phyloP scores from a whole-genome alignment of 768 basidiomycete genomes.

The Pulveroboletus sp. region DNA sequence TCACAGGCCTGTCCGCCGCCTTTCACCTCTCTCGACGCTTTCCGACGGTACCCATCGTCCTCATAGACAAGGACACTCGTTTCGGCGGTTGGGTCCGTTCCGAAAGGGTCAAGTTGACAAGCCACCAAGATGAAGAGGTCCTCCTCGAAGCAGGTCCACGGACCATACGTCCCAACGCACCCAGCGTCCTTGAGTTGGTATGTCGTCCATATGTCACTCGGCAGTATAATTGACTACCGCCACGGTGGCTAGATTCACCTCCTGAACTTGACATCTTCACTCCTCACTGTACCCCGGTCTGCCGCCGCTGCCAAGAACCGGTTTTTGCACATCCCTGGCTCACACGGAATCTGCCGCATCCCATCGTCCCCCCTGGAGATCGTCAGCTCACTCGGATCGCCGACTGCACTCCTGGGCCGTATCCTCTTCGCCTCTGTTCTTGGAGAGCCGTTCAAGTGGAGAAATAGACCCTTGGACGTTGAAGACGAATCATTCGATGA shows the following conservation, averaged over 20 bases:
- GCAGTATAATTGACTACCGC: constrained; percentile 7
- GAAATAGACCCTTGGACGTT: constrained; percentile 36
- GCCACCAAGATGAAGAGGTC: constrained; percentile 36
- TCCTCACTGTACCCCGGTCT: constrained; percentile 62
- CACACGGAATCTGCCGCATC: constrained; percentile 48
- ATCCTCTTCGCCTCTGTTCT: constrained; percentile 52
- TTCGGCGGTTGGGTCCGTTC: constrained; percentile 87
- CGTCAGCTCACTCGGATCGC: constrained; percentile 30
- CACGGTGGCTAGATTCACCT: constrained; percentile 62
- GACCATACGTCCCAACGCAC: constrained; percentile 75
- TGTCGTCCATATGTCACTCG: constrained; percentile 12
- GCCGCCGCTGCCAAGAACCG: constrained; percentile 75
- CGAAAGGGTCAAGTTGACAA: constrained; percentile 39
- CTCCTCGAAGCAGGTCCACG: constrained; percentile 84
- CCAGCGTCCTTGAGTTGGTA: constrained; percentile 75
- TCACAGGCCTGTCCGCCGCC: constrained; percentile 77
- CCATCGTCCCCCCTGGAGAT: constrained; percentile 40
- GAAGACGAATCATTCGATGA: constrained; percentile 79
- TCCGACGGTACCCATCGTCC: constrained; percentile 50
- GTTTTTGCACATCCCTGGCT: constrained; percentile 57
- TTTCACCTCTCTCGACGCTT: constrained; percentile 70
- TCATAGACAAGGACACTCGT: constrained; percentile 61
- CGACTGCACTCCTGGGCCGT: constrained; percentile 33
- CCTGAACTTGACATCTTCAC: constrained; percentile 50
- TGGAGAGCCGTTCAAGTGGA: constrained; percentile 51